Base-by-base conservation (phyloP, 371 early-diverging fungal species). In the Mucor indicus region DNA sequence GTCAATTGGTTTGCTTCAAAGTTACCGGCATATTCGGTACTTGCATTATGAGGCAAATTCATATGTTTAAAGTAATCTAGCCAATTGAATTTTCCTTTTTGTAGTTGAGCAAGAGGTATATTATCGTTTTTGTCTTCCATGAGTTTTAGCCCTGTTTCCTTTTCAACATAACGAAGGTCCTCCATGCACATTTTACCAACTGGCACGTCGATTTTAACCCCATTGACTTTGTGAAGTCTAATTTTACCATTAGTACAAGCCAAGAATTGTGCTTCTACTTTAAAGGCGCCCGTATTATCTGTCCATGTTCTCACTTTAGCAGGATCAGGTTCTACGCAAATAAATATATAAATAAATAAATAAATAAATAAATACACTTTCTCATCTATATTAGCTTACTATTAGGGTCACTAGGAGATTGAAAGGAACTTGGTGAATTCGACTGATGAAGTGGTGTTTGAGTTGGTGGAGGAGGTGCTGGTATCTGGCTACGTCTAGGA, bases 141-240 rank as follows among this genome's bases (percentile, higher is more conserved):
- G 9, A 78, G 41, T 50, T 69, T 77, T 46, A 60, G 57, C 15
- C 83, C 84, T 0, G 74, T 71, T 17, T 70, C 60, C 16, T 58
- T 53, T 48, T 85, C 79, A 13, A 91, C 78, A 61, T 74, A 88
- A 16, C 65, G 69, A 2, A 86, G 55, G 49, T 95, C 94, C 10
- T 72, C 80, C 10, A 57, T 51, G 13, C 83, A 81, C 68, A 97
- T 85, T 60, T 93, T 94, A 13, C 89, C 85, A n/a, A 92, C 59
- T 1, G 94, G 90, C 2, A 97, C 98, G 32, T 84, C 89, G 50
- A 97, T 95, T 52, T 86, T 93, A 50, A 92, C 93, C 44, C 94
- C 94, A 65, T 97, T 97, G 15, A 82, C 62, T 65, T 97, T 97
- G 75, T 90, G 90, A 44, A 97, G 61, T 27, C 92, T 83, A 23